Base-by-base conservation (phyloP, 1,139 yeast species). In the Yamadazyma atlantica region DNA sequence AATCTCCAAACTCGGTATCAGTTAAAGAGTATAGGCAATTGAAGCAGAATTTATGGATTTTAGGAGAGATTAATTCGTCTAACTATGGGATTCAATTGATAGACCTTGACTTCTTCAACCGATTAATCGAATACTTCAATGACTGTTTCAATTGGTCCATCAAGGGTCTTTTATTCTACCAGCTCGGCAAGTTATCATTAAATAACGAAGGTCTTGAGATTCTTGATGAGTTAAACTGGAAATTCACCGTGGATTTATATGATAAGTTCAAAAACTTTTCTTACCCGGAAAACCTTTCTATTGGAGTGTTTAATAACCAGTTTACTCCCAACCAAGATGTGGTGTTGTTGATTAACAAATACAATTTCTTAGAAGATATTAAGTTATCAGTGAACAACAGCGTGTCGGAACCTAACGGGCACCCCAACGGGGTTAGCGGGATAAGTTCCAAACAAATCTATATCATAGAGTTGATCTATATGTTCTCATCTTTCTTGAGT, bases 11-110 rank as follows among this genome's bases (percentile, higher is more conserved):
- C 8, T 15, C 32, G 3, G 3, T 36, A 40, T 32, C 19, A 36
- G 21, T 24, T 13, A 23, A 34, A 9, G 43, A 44, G 7, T 24
- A 44, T 86, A 24, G 85, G 83, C 52, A 21, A 11, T 58, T 89
- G 19, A 87, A 86, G 53, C 88, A 90, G 12, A 78, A 85, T 34
- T 55, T 90, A 34, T 92, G 97, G 97, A 84, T 95, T 3, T 70
- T 87, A 31, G 97, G 97, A 0, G 82, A 82, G 50, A 81, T 89
- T 29, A 89, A 90, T 2, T 77, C 89, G 8, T 77, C 85, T 0
- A 69, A 69, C 22, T 66, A 71, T 39, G 96, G 96, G 0, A 78
- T 84, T 12, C 50, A 47, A 17, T 29, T 33, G 88, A 84, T 50
- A 74, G 46, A 55, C 44, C 36, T 42, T 44, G 23, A 75, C 73